Evolutionary conservation across 345 rosid genomes (phyloP), one percentile per base, ranked within the genome.

Genomic region (Salix brachista): DNA sequence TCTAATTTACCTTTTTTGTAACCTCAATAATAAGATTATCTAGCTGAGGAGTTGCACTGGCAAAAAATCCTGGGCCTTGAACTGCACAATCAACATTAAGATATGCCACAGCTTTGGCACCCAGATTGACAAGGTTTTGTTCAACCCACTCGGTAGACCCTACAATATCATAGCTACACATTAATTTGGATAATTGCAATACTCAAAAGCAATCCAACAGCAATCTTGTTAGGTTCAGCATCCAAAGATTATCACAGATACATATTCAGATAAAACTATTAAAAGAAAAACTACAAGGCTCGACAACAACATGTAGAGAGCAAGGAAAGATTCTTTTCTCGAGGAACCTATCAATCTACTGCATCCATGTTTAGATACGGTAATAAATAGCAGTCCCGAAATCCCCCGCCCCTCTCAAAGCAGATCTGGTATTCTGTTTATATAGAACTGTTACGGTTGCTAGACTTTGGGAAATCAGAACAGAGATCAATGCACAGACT

Each of bases 91-190:
- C 98, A n/a, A 96, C 97, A 71, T 96, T 96, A 71, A 96, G 91
- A 74, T 96, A 96, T 16, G 98, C 93, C 72, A 92, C 92, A 42
- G 92, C 96, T 87, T 88, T 93, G 66, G 92, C 90, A 70, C 95
- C 90, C 77, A 93, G 81, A 87, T 89, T 96, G 62, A 89, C 76
- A 64, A 93, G 81, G 83, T 96, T 96, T 75, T 90, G 93, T 81
- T 96, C 99, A 78, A 96, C 91, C 99, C 99, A 96, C 86, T 96
- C 99, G 1, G 98, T 93, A 65, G 99, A 96, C 77, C 99, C 98
- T 70, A 87, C 70, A 70, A 44, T 81, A 84, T 75, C 69, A 77
- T 3, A 78, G 77, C 19, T 61, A 23, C 34, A 61, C 60, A 21
- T 54, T 71, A 3, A 11, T 48, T 65, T 69, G 41, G 61, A 76